Evolutionary conservation across 108 stramenopile genomes (phyloP), one percentile per base, ranked within the genome.

Genomic region (Nannochloropsis gaditana): DNA sequence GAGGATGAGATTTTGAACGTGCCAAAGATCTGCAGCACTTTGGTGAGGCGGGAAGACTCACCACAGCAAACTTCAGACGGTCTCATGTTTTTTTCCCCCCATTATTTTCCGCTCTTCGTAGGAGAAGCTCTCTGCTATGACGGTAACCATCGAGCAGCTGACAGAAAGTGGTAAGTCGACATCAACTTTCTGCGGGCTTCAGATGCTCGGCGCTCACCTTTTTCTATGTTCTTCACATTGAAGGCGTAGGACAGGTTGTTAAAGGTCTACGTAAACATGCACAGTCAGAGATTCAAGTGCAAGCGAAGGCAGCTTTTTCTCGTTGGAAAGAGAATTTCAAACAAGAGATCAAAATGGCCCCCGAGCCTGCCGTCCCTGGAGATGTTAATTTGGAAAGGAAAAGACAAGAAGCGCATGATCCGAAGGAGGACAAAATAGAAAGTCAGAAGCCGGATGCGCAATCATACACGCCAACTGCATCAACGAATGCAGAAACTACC

Each of bases 281-380:
- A 73, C 19, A 73, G 6, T 15, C 59, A 15, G 59, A 73, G 3
- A 73, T 73, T n/a, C 59, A 73, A n/a, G 8, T n/a, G 4, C 15
- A 73, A n/a, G 59, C 59, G 4, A 73, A 73, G 59, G 59, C 59
- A n/a, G 59, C 59, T 8, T 73, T 73, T n/a, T 4, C 59, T n/a
- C 59, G 59, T n/a, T 73, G 59, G 59, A 73, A 73, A n/a, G 59
- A 73, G 59, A 73, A 8, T 73, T 73, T 73, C 8, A 73, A 73
- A n/a, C 3, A 73, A 0, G 59, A 73, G 3, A 6, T 6, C 59
- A 15, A 5, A 2, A n/a, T n/a, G 8, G 59, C 59, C 19, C 59
- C 8, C 59, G 59, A 73, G n/a, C 59, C 15, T n/a, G 59, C n/a
- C 59, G 59, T n/a, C 59, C 19, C 59, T n/a, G 8, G 19, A 73